These are phyloP conservation scores for Eucalyptus decipiens DNA, from an alignment of 345 rosid genomes.

Conservation along the genomic window DNA sequence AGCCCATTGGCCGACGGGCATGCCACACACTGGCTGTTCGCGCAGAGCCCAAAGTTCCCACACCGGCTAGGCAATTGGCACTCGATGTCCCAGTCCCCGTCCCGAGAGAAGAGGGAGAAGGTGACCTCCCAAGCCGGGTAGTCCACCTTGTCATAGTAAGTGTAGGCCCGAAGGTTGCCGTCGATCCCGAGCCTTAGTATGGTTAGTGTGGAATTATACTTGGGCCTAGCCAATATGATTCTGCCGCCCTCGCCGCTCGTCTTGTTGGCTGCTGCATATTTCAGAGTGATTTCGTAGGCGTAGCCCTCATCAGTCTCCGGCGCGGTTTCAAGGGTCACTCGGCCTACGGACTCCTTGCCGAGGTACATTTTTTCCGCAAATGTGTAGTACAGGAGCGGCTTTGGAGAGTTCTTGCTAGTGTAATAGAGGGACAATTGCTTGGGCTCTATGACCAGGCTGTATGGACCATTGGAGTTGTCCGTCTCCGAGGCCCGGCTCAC, in stretches of 20 bases:
- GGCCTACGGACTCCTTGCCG: neutral
- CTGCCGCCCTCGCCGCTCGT: neutral
- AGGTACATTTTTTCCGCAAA: neutral
- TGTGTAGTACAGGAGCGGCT: constrained; percentile 13
- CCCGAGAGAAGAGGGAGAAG: constrained; percentile 15
- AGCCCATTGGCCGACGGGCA: constrained; percentile 31
- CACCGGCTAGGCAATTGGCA: constrained; percentile 40
- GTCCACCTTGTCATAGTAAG: constrained; percentile 20
- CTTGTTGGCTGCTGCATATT: neutral
- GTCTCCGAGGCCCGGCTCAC: constrained; percentile 31
- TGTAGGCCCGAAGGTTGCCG: constrained; percentile 31
- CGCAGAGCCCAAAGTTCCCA: constrained; percentile 43
- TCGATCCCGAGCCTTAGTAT: constrained; percentile 34
- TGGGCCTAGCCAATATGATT: constrained; percentile 5
- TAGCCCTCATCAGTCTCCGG: neutral
- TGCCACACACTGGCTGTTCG: constrained; percentile 37
- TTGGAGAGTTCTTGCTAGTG: constrained; percentile 9
- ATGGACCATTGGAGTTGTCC: constrained; percentile 21
- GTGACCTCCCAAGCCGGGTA: constrained; percentile 21
- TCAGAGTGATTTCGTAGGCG: constrained; percentile 6
- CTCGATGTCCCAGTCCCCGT: constrained; percentile 4
- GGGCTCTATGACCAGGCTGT: constrained; percentile 42
- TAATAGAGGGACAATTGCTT: constrained; percentile 26
- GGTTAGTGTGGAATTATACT: constrained; percentile 24
- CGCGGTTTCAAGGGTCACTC: constrained; percentile 1